Base-by-base conservation (phyloP, 306 rosid genomes). In the Hippophae rhamnoides region DNA sequence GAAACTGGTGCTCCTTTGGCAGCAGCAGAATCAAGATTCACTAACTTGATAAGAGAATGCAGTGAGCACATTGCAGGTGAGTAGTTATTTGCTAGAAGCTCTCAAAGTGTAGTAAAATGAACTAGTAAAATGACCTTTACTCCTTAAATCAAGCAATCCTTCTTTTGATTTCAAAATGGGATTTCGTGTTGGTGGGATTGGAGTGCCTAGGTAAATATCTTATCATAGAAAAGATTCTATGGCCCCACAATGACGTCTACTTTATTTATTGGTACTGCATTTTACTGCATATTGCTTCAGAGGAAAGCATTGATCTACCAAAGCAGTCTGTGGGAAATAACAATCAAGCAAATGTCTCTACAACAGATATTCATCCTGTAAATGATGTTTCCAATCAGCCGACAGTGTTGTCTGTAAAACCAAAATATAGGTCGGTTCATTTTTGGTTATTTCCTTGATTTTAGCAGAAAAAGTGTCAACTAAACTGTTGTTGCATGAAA, bases 1-100 rank as follows among this genome's bases (percentile, higher is more conserved):
- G 82, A 84, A 73, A 54, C 18, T 2, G 96, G 99, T 62, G 87
- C 85, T 40, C 47, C 96, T 42, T 66, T 88, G 70, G 80, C 75
- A 14, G 69, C 75, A 0, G 86, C 42, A 23, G 78, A 88, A 10
- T 27, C 82, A 57, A 81, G 86, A 75, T 88, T 85, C 59, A 54
- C 68, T 3, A 60, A 46, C 13, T 66, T 80, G 61, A 86, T 92
- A 42, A 69, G 83, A 68, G 86, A 88, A 66, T 92, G 99, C 56
- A 84, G 88, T 14, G 52, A 72, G 41, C 64, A 41, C 14, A 88
- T 92, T 65, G 95, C 78, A 61, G 95, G 99, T 88, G 62, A 9
- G 50, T 54, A 52, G 43, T 60, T 55, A 11, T 60, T 40, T 63
- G 63, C 54, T 68, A 45, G 54, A 56, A 38, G 10, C 3, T 48